These are phyloP conservation scores for Marsdenia floribunda DNA, from an alignment of 257 asterid species.

Conservation along the genomic window DNA sequence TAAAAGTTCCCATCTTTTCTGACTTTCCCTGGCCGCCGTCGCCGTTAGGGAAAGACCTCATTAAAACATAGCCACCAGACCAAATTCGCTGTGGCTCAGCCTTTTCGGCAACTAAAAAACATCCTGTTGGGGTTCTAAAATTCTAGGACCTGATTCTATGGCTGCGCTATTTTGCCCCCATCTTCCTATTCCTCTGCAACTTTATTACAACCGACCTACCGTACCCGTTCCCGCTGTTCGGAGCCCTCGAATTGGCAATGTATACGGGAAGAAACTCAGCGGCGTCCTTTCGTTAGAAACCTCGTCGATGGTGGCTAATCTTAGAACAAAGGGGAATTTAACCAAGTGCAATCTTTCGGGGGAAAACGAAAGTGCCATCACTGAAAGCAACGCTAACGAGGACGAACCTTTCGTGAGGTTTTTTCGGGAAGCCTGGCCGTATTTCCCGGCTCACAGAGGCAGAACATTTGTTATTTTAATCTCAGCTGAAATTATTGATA, in stretches of 20 bases:
- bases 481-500: slow-evolving; percentile 39
- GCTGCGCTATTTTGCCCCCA: slow-evolving; percentile 33
- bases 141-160: slow-evolving; percentile 22
- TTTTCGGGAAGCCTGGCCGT: slow-evolving; percentile 91
- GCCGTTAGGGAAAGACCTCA: not conserved
- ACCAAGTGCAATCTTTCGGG: slow-evolving; percentile 28
- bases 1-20: not conserved
- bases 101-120: not conserved
- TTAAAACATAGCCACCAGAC: not conserved
- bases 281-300: slow-evolving; percentile 18
- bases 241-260: slow-evolving; percentile 14
- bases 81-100: too few relatives aligned
- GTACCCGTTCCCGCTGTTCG: slow-evolving; percentile 15
- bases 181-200: slow-evolving; percentile 33
- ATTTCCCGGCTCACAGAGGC: slow-evolving; percentile 84
- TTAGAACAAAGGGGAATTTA: slow-evolving; percentile 22
- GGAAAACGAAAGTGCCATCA: slow-evolving; percentile 38
- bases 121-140: not conserved
- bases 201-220: slow-evolving; percentile 7
- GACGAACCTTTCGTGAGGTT: slow-evolving; percentile 77
- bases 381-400: slow-evolving; percentile 25
- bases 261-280: slow-evolving; percentile 6
- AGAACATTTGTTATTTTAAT: slow-evolving; percentile 80
- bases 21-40: not conserved
- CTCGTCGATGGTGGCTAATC: slow-evolving; percentile 7